These are phyloP conservation scores for Tillandsia leiboldiana DNA, from an alignment of 176 grass and related monocot genomes.

Conservation along the genomic window DNA sequence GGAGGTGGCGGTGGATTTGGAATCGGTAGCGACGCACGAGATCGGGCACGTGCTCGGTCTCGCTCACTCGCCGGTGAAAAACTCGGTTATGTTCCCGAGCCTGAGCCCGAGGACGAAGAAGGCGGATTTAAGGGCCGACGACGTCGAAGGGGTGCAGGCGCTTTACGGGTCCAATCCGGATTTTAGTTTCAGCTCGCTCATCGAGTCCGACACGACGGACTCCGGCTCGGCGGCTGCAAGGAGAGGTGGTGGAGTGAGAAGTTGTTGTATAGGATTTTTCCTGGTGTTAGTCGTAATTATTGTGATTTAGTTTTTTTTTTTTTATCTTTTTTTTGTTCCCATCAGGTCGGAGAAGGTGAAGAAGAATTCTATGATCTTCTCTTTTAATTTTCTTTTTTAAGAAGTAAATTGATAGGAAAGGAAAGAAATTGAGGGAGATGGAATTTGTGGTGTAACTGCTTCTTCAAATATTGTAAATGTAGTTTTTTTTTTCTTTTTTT, in stretches of 20 bases:
- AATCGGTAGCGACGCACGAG: slow-evolving; percentile 89
- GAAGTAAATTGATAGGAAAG: neutral
- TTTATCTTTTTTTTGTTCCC: too few species aligned
- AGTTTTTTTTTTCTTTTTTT: too few species aligned
- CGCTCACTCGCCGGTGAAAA: slow-evolving; percentile 50
- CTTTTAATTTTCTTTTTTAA: neutral
- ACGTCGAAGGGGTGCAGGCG: slow-evolving; percentile 68
- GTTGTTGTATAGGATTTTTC: too few species aligned
- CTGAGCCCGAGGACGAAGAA: slow-evolving; percentile 52
- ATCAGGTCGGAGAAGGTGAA: neutral
- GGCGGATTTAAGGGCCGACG: slow-evolving; percentile 61
- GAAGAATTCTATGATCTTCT: neutral
- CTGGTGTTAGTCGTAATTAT: too few species aligned
- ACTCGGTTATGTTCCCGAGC: slow-evolving; percentile 86
- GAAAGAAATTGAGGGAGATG: too few species aligned
- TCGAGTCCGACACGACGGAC: slow-evolving; percentile 28
- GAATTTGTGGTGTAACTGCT: too few species aligned
- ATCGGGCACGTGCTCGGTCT: slow-evolving; percentile 87
- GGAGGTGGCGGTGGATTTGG: slow-evolving; percentile 40
- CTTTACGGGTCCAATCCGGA: slow-evolving; percentile 72
- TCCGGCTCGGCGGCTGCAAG: neutral
- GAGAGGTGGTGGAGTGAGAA: neutral
- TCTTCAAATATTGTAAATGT: too few species aligned
- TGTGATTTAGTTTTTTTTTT: too few species aligned
- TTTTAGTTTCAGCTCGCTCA: slow-evolving; percentile 59